Percentiles rank a stretch among this genome's conserved stretches.
These are phyloP conservation scores for Pestalotiopsis sp. DNA, from an alignment of 2,329 filamentous ascomycete species.

Conservation along the genomic window DNA sequence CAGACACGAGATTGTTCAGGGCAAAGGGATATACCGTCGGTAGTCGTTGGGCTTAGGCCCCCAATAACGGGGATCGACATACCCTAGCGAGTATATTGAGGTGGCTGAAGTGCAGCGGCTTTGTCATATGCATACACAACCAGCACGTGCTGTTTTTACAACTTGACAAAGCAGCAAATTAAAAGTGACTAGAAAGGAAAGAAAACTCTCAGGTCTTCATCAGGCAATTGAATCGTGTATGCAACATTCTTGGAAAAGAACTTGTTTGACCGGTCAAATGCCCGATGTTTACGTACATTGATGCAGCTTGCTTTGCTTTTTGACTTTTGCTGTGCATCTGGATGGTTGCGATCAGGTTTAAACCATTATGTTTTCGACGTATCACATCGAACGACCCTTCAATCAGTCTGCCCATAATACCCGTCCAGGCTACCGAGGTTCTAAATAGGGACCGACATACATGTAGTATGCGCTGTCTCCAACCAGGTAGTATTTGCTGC, in stretches of 20 bases:
- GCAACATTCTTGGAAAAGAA: not conserved
- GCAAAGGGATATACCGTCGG: not conserved
- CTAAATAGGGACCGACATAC: not conserved
- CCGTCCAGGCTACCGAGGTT: not conserved
- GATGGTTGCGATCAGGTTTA: not conserved
- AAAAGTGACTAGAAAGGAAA: no score
- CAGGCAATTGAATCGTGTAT: not conserved
- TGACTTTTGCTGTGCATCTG: not conserved
- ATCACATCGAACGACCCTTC: not conserved
- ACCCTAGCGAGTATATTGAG: not conserved
- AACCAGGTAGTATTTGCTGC: not conserved
- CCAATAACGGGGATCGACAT: not conserved
- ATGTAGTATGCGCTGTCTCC: not conserved
- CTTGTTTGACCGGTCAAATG: not conserved
- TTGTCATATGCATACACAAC: not conserved
- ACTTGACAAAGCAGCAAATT: not conserved
- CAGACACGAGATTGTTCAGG: not conserved
- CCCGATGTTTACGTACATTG: not conserved
- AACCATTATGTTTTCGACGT: not conserved
- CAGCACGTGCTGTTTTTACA: not conserved
- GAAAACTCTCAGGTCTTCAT: not conserved
- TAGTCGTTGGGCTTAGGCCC: not conserved
- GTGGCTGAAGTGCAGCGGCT: not conserved
- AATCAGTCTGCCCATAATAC: not conserved
- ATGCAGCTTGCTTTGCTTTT: not conserved